Base-by-base conservation (phyloP, 257 asterid species). In the Catharanthus roseus region DNA sequence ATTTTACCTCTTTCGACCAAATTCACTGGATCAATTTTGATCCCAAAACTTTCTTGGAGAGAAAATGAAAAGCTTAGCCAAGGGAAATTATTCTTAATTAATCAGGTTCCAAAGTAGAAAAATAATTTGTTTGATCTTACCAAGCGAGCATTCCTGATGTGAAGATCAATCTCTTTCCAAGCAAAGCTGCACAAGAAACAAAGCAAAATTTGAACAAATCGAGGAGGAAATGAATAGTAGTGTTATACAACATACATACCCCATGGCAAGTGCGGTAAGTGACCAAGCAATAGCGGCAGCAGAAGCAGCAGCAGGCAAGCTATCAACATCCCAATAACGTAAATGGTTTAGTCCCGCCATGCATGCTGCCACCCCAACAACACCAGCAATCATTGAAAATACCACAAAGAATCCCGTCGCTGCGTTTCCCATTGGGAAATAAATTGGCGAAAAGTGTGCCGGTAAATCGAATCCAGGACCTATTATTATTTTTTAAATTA, bases 341-440 rank as follows among this genome's bases (percentile, higher is more conserved):
- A 85, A 61, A 75, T 86, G 93, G 87, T 78, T 86, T 26, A 88
- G 19, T 57, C 99, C 99, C 0, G 88, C 62, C 58, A 95, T 65
- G 67, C 78, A 76, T 18, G 97, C 83, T 0, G 91, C 96, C 9
- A 88, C 79, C 38, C 99, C 99, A 13, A 85, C 93, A 45, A 88
- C 97, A 33, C 95, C 86, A 36, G 99, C 99, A 10, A 93, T 82
- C 83, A 93, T 10, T 18, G 93, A 73, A 53, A 93, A 88, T 60
- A 79, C 29, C 36, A 89, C 96, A 28, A 93, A 91, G 83, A 93
- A 93, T 63, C 99, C 99, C 1, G 97, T 93, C 13, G 99, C 97
- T 0, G 93, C 88, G 61, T 93, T 93, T 54, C 99, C 99, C 89
- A 93, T 91, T 0, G 99, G 96, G 49, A 89, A 93, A 72, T 78